Evolutionary conservation across 495 filamentous ascomycete species (phyloP), one percentile per base, ranked within the genome.

Genomic region (Thozetella sp.): DNA sequence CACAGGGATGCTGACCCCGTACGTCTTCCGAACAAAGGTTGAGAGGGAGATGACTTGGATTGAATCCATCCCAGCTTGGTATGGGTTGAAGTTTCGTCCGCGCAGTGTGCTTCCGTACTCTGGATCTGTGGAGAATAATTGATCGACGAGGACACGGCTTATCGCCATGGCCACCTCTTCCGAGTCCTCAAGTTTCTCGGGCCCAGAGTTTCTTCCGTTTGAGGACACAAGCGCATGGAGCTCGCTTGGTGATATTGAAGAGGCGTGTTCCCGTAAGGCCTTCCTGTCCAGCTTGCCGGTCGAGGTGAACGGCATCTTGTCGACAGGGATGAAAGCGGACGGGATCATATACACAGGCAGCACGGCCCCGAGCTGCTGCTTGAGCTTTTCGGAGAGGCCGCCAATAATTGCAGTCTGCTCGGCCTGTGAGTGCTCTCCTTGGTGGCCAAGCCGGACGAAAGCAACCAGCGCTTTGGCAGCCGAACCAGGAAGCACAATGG

Each of bases 331-430:
- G 72, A 79, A 86, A 19, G 78, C 63, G 3, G 73, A 61, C 15
- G 83, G 83, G 19, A 86, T 68, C 83, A 86, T 86, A 54, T 83
- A 82, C 37, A 67, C 64, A 1, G 83, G 81, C 2, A 69, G 22
- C 24, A 13, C 2, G n/a, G 34, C 54, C 3, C n/a, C 53, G 3
- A 65, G 40, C 26, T 43, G 23, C 50, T 51, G 59, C 27, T 56
- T 43, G 11, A 53, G 54, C 9, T 19, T 48, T n/a, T 48, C 43
- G 43, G n/a, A 19, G 9, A 48, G 9, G 43, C 43, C n/a, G 3
- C 4, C n/a, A 48, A 48, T 3, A 9, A 19, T 48, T 48, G 43
- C 10, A 10, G n/a, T 4, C 43, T 48, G 43, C 6, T 48, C 43
- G 12, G 9, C n/a, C 20, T 48, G 43, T n/a, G 6, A 15, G 43